phyloP scores from a whole-genome alignment of 1,284 basidiomycete genomes.

The Cystobasidium sp. region DNA sequence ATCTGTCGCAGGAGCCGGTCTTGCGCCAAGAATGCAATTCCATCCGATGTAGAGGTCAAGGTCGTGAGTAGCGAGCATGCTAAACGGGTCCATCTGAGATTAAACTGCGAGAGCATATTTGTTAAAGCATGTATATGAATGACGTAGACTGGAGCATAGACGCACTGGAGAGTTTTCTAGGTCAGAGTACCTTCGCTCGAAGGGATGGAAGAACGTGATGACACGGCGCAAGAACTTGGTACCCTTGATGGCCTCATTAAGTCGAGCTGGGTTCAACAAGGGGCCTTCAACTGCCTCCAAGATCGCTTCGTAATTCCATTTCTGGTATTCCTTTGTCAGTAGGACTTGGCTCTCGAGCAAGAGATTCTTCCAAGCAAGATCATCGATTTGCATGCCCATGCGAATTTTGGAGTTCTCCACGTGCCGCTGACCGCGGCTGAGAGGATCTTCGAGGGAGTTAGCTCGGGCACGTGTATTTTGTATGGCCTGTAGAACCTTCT shows the following conservation, averaged over 20 bases:
- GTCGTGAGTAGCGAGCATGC: slow-evolving; percentile 82
- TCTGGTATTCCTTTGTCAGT: slow-evolving; percentile 82
- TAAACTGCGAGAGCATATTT: slow-evolving; percentile 58
- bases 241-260: slow-evolving; percentile 93
- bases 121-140: slow-evolving; percentile 14
- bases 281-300: slow-evolving; percentile 91
- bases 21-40: slow-evolving; percentile 79
- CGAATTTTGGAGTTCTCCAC: slow-evolving; percentile 88
- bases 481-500: slow-evolving; percentile 58
- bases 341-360: slow-evolving; percentile 88
- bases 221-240: slow-evolving; percentile 84
- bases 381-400: slow-evolving; percentile 89
- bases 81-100: slow-evolving; percentile 68
- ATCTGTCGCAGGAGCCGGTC: slow-evolving; percentile 87
- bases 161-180: slow-evolving; percentile 64
- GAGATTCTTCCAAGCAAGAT: slow-evolving; percentile 68
- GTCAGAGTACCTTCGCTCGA: slow-evolving; percentile 81
- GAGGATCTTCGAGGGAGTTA: slow-evolving; percentile 82
- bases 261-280: slow-evolving; percentile 83
- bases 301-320: slow-evolving; percentile 89
- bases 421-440: slow-evolving; percentile 82
- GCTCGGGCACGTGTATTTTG: slow-evolving; percentile 62
- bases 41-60: slow-evolving; percentile 80
- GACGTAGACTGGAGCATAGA: slow-evolving; percentile 55
- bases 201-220: slow-evolving; percentile 91